A percentile compares a stretch with the other conserved stretches of the same genome.
These are phyloP conservation scores for Aspergillus sclerotiicarbonarius DNA, from an alignment of 495 filamentous ascomycete genomes.

Conservation along the genomic window DNA sequence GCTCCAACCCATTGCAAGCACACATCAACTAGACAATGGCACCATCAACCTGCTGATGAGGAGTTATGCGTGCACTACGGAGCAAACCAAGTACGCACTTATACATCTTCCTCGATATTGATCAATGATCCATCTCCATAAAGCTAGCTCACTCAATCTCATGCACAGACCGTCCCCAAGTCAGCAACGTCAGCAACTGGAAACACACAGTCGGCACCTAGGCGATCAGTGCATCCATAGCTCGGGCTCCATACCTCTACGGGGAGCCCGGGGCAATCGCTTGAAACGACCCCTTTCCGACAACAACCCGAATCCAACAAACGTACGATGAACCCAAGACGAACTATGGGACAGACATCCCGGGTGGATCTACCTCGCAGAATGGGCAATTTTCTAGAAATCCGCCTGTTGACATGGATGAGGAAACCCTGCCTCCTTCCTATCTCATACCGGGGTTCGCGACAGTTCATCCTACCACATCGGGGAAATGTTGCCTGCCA, in stretches of 20 bases:
- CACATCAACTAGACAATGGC: too few relatives aligned
- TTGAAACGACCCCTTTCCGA: neutral
- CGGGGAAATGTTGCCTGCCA: neutral
- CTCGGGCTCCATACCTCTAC: neutral
- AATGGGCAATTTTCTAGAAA: neutral
- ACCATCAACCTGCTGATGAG: too few relatives aligned
- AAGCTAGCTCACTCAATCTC: neutral
- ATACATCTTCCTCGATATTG: neutral
- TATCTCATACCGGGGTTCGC: neutral
- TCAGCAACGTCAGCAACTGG: neutral
- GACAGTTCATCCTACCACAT: neutral
- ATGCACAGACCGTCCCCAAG: neutral
- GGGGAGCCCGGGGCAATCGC: neutral
- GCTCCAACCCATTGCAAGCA: too few relatives aligned
- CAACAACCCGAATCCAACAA: neutral
- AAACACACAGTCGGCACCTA: neutral
- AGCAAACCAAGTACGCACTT: neutral
- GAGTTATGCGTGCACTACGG: too few relatives aligned
- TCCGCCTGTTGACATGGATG: neutral
- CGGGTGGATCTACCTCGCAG: conserved; percentile 10
- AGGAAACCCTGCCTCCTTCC: neutral
- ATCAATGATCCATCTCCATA: neutral
- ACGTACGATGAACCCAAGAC: neutral
- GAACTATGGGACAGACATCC: neutral
- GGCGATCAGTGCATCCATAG: neutral